Base-by-base conservation (phyloP, 495 filamentous ascomycete species). In the Diplogelasinospora grovesii region DNA sequence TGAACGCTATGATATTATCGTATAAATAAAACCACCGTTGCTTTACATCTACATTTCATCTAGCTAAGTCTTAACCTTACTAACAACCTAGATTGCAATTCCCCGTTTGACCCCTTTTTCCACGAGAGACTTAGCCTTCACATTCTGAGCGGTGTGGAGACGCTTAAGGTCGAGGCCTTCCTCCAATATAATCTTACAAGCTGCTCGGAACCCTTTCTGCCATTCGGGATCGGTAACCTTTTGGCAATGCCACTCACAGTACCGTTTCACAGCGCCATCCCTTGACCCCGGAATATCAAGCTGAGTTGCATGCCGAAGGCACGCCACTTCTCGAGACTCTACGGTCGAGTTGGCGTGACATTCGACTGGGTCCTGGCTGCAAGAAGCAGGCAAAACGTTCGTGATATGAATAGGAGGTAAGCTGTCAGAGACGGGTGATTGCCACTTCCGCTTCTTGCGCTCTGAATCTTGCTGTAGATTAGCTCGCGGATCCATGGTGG, bases 381-480 rank as follows among this genome's bases (percentile, higher is more conserved):
- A 43, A 34, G 14, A 14, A 19, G 40, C 28, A 43, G 46, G 40
- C 22, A 49, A 19, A 25, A 39, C 29, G 40, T 49, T 44, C 11
- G 36, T 47, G 33, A 43, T 49, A 36, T 43, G 8, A 20, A 48
- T 48, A 11, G 39, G 28, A 23, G 41, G 33, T 8, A 20, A 44
- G 36, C 36, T 43, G 10, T 16, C 30, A 8, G 35, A 34, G 23
- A 38, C 5, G 16, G 41, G 25, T 1, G 20, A 22, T 43, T 39
- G 27, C 1, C 34, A 21, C 28, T 48, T 38, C 39, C 48, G 54
- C 39, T 58, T 44, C 33, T 41, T 39, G 28, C 37, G 44, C 30
- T 61, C 53, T n/a, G 41, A 39, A 39, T 45, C 42, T 32, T 61
- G 50, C 33, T 60, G 49, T 53, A 63, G 10, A 68, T 36, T 14